A percentile compares a stretch with the other conserved stretches of the same genome.
Evolutionary conservation across 208 protist genomes (phyloP).

Genomic region (Trichomonas tenax): DNA sequence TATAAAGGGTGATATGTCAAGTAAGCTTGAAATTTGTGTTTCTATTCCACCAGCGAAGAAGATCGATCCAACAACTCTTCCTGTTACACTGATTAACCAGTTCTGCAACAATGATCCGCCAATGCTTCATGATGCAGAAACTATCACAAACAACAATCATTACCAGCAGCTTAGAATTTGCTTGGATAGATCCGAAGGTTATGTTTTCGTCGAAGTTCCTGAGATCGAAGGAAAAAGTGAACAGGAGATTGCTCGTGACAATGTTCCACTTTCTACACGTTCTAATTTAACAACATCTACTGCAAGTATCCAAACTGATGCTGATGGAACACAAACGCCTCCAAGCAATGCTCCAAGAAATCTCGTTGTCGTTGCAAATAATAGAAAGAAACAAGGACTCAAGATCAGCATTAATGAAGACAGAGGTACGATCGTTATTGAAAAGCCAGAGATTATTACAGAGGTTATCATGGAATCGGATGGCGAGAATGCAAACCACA

Average conservation of each 20-base stretch:
- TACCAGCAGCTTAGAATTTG: neutral
- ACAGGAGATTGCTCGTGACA: neutral
- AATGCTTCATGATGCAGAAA: neutral
- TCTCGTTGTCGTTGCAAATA: neutral
- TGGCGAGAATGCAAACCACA: no score
- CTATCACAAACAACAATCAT: neutral
- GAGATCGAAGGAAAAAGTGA: neutral
- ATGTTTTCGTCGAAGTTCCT: neutral
- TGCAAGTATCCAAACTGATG: neutral
- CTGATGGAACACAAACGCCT: no score
- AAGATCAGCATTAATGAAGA: neutral
- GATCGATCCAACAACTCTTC: neutral
- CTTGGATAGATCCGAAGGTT: neutral
- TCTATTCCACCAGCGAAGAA: neutral
- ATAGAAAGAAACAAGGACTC: neutral
- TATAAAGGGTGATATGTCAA: neutral
- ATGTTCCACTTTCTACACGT: neutral
- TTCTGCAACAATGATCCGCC: neutral
- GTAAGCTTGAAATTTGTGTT: neutral
- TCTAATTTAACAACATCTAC: neutral
- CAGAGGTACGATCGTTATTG: neutral
- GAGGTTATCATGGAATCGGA: no score
- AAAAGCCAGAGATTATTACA: neutral
- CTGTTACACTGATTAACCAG: neutral
- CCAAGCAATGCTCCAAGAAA: neutral